Evolutionary conservation across 2,329 filamentous ascomycete genomes (phyloP).

Genomic region (Hortaea werneckii): DNA sequence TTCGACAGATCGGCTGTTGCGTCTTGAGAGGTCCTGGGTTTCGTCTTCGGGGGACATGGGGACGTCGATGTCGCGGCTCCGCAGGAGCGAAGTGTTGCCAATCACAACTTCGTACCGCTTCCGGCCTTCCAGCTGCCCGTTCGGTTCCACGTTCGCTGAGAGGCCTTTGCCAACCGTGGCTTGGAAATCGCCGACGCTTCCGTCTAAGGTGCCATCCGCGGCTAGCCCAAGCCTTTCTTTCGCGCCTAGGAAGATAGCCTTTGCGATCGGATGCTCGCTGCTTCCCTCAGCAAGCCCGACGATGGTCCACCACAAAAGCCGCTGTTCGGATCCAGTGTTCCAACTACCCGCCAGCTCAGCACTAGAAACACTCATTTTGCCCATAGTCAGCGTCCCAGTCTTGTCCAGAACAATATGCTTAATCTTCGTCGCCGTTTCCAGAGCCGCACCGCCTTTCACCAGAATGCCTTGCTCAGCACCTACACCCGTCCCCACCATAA

Average conservation of each 20-base stretch:
- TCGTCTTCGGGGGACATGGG: conserved; percentile 44
- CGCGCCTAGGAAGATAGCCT: conserved; percentile 67
- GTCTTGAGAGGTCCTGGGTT: conserved; percentile 30
- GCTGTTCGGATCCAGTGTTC: conserved; percentile 57
- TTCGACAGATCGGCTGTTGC: conserved; percentile 22
- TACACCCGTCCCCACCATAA: conserved; percentile 98
- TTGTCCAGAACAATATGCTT: conserved; percentile 90
- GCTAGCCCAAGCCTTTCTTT: conserved; percentile 65
- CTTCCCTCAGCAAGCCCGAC: conserved; percentile 92
- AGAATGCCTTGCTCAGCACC: conserved; percentile 92
- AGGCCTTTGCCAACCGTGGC: conserved; percentile 78
- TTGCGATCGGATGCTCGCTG: conserved; percentile 93
- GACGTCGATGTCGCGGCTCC: conserved; percentile 57
- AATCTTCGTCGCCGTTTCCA: conserved; percentile 84
- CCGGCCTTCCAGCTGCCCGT: conserved; percentile 50
- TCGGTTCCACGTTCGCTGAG: conserved; percentile 69
- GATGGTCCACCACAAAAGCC: conserved; percentile 85
- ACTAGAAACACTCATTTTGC: conserved; percentile 86
- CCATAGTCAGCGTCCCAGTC: conserved; percentile 87
- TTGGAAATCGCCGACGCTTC: conserved; percentile 75
- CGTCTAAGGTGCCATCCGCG: conserved; percentile 64
- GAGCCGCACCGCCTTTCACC: conserved; percentile 89
- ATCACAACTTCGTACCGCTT: conserved; percentile 69
- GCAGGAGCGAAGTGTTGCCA: conserved; percentile 71
- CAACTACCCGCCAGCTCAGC: conserved; percentile 57